These are phyloP conservation scores for Hericium alpestre DNA, from an alignment of 768 basidiomycete genomes.

Conservation along the genomic window DNA sequence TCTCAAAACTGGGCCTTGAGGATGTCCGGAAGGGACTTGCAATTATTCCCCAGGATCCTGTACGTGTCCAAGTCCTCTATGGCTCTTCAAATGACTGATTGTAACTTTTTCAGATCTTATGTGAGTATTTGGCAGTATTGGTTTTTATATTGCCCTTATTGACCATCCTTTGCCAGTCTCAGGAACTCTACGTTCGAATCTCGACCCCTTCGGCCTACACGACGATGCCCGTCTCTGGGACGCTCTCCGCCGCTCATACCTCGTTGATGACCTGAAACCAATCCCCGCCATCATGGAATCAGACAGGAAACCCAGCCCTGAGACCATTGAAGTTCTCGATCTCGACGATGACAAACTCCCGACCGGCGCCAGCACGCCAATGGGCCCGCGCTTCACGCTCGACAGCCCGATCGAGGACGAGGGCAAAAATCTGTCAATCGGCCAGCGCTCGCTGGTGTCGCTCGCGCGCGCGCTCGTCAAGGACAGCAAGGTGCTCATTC, in stretches of 20 bases:
- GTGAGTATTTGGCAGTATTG: neutral
- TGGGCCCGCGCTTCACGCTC: conserved; percentile 51
- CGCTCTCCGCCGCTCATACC: conserved; percentile 74
- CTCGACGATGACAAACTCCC: conserved; percentile 29
- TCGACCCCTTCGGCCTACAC: conserved; percentile 79
- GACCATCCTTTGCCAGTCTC: conserved; percentile 36
- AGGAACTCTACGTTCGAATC: conserved; percentile 74
- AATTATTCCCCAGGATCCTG: conserved; percentile 80
- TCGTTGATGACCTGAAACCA: conserved; percentile 45
- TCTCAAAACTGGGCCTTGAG: conserved; percentile 67
- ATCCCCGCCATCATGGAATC: conserved; percentile 17
- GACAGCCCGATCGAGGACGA: conserved; percentile 82
- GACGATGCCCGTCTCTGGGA: conserved; percentile 82
- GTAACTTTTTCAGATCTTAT: neutral
- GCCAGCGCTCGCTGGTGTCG: conserved; percentile 74
- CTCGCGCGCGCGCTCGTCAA: conserved; percentile 86
- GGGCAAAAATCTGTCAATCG: conserved; percentile 74
- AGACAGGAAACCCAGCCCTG: conserved; percentile 12
- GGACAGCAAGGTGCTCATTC: conserved; percentile 70
- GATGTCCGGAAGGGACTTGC: conserved; percentile 60
- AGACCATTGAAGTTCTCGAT: conserved; percentile 17
- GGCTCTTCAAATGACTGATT: neutral
- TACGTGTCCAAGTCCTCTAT: conserved; percentile 23
- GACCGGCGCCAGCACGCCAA: conserved; percentile 14
- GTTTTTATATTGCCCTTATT: neutral